These are phyloP conservation scores for Solanum aculeatissimum DNA, from an alignment of 305 asterid genomes.

Conservation along the genomic window DNA sequence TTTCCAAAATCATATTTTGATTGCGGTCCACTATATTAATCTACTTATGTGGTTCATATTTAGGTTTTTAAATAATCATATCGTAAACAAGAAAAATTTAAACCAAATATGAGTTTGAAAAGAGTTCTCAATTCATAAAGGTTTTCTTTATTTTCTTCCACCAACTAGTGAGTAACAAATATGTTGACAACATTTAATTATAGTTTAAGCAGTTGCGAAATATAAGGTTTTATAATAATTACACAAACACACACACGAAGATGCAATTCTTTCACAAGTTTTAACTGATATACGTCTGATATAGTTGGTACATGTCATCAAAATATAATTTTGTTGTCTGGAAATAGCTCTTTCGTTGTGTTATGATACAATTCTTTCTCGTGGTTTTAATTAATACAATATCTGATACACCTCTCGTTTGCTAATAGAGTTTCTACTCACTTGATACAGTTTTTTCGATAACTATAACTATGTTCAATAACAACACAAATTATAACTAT, in stretches of 20 bases:
- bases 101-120: background rate
- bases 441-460: background rate
- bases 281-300: background rate
- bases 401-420: background rate
- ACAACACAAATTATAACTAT: background rate
- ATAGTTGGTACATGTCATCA: background rate
- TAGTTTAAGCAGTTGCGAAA: background rate
- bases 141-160: background rate
- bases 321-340: background rate
- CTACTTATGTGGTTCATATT: no score
- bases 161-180: background rate
- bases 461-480: background rate
- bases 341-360: no score
- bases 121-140: background rate
- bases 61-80: background rate
- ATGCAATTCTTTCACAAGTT: fast-evolving
- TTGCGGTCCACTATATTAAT: background rate
- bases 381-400: background rate
- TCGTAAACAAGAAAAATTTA: background rate
- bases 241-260: background rate
- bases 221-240: background rate
- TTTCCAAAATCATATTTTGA: background rate
- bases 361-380: background rate
- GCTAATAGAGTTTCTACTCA: no score
- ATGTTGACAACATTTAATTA: background rate